These are phyloP conservation scores for Agaricales sp. DNA, from an alignment of 1,284 basidiomycete genomes.

Conservation along the genomic window DNA sequence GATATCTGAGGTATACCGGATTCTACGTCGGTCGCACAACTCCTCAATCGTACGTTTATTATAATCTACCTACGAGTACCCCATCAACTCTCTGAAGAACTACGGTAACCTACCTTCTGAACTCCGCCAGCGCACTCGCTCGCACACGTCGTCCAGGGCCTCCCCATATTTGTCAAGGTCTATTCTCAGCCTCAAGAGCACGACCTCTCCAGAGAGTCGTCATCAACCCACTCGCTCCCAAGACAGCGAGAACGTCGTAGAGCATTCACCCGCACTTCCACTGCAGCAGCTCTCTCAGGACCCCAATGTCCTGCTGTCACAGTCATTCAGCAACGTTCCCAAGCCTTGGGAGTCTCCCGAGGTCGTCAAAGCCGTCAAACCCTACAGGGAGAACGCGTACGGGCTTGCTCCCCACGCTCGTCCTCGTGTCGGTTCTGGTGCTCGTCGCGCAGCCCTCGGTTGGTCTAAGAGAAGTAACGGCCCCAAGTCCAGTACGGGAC, in stretches of 20 bases:
- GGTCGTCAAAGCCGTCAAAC: slow-evolving; percentile 13
- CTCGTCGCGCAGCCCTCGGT: slow-evolving; percentile 45
- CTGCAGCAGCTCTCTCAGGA: slow-evolving; percentile 14
- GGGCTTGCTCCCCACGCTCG: no score
- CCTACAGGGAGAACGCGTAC: slow-evolving; percentile 26
- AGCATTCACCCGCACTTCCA: slow-evolving; percentile 17
- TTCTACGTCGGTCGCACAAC: no score
- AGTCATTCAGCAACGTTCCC: not conserved
- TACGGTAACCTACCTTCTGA: slow-evolving; percentile 63
- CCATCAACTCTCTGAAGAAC: slow-evolving; percentile 60
- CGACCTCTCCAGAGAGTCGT: slow-evolving; percentile 12
- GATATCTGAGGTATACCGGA: no score
- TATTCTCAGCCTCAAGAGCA: slow-evolving; percentile 7
- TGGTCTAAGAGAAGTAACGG: slow-evolving; percentile 48
- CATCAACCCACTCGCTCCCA: slow-evolving; percentile 20
- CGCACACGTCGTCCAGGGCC: slow-evolving; percentile 55
- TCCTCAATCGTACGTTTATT: no score
- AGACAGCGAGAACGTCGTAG: slow-evolving; percentile 29
- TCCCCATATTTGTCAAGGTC: slow-evolving; percentile 50
- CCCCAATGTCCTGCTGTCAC: slow-evolving; percentile 14
- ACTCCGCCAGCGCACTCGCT: slow-evolving; percentile 45
- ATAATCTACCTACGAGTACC: no score
- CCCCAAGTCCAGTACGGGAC: slow-evolving; percentile 26
- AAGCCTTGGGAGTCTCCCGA: slow-evolving; percentile 4
- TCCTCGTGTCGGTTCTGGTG: slow-evolving; percentile 41